Conservation (phyloP, 2,329 filamentous ascomycete genomes). For the Xylariaceae sp. region DNA sequence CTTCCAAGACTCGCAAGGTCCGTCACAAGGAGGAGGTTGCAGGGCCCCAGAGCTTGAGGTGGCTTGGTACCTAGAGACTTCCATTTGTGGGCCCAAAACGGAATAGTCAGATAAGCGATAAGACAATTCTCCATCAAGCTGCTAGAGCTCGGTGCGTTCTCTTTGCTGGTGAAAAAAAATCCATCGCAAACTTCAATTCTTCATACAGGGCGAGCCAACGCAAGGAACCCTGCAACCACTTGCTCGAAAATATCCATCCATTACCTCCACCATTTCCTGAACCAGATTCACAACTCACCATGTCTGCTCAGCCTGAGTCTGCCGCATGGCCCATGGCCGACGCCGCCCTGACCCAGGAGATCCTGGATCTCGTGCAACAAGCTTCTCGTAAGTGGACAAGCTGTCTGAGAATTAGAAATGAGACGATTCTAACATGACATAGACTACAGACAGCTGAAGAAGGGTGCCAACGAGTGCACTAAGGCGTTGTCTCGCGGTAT, state of each 20-base stretch:
- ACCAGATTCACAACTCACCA: slow-evolving; percentile 8
- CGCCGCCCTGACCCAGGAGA: slow-evolving; percentile 69
- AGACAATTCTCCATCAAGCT: not conserved
- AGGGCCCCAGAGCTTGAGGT: too few species aligned
- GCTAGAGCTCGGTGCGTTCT: not conserved
- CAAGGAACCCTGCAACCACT: slow-evolving; percentile 54
- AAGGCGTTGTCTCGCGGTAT: slow-evolving; percentile 90
- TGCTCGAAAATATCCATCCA: not conserved
- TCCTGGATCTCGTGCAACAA: slow-evolving; percentile 78
- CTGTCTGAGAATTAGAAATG: too few species aligned
- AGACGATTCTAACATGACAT: not conserved
- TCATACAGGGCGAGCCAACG: slow-evolving; percentile 53
- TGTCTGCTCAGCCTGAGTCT: slow-evolving; percentile 22
- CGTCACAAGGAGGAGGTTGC: too few species aligned
- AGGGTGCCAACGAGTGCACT: slow-evolving; percentile 80
- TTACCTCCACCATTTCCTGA: not conserved
- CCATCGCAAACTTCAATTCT: slow-evolving; percentile 11
- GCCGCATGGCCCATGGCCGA: slow-evolving; percentile 68
- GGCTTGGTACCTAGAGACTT: slow-evolving; percentile 3
- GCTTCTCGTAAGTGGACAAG: slow-evolving; percentile 38
- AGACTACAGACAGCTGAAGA: slow-evolving; percentile 68
- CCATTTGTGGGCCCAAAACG: not conserved
- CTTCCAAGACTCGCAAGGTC: too few species aligned
- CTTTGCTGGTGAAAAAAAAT: not conserved
- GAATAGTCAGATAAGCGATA: slow-evolving; percentile 4